Conservation (phyloP, 2,329 filamentous ascomycete genomes). For the Trichoderma citrinoviride region DNA sequence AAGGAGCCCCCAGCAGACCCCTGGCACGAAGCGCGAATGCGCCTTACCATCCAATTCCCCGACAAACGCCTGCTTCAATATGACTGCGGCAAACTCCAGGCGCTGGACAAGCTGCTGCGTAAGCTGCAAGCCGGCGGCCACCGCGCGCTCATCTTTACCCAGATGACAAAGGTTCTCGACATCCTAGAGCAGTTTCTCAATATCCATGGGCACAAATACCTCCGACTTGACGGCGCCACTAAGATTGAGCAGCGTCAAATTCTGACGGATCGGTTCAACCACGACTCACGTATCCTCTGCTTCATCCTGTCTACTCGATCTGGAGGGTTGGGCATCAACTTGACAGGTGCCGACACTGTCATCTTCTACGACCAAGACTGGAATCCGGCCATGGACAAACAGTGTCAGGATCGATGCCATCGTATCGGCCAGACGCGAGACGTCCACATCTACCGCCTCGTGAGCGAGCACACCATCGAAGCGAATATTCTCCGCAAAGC, state of each 20-base stretch:
- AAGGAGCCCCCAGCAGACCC: slow-evolving; percentile 65
- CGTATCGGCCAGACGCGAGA: slow-evolving; percentile 96
- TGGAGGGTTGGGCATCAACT: slow-evolving; percentile 90
- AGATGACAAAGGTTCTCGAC: slow-evolving; percentile 98
- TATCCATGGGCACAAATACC: slow-evolving; percentile 94
- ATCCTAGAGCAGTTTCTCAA: slow-evolving; percentile 97
- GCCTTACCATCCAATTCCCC: slow-evolving; percentile 91
- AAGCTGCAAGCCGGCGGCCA: slow-evolving; percentile 86
- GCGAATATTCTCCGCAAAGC: slow-evolving; percentile 96
- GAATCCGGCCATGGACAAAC: slow-evolving; percentile 99
- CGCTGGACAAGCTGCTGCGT: slow-evolving; percentile 80
- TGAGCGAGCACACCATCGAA: slow-evolving; percentile 93
- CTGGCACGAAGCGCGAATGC: slow-evolving; percentile 91
- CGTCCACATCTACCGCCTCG: slow-evolving; percentile 94
- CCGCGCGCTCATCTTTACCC: slow-evolving; percentile 94
- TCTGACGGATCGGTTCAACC: slow-evolving; percentile 94
- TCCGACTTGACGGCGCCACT: slow-evolving; percentile 92
- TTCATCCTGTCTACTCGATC: slow-evolving; percentile 96
- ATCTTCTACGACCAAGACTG: slow-evolving; percentile 99
- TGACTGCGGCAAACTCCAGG: slow-evolving; percentile 94
- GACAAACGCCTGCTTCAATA: slow-evolving; percentile 96
- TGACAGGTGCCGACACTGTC: slow-evolving; percentile 94
- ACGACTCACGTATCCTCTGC: slow-evolving; percentile 84
- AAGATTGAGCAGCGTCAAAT: slow-evolving; percentile 95
- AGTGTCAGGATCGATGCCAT: slow-evolving; percentile 96